Percentiles rank a stretch among this genome's conserved stretches.
These are phyloP conservation scores for Haplosporangium sp. DNA, from an alignment of 371 early-diverging fungal species.

Conservation along the genomic window DNA sequence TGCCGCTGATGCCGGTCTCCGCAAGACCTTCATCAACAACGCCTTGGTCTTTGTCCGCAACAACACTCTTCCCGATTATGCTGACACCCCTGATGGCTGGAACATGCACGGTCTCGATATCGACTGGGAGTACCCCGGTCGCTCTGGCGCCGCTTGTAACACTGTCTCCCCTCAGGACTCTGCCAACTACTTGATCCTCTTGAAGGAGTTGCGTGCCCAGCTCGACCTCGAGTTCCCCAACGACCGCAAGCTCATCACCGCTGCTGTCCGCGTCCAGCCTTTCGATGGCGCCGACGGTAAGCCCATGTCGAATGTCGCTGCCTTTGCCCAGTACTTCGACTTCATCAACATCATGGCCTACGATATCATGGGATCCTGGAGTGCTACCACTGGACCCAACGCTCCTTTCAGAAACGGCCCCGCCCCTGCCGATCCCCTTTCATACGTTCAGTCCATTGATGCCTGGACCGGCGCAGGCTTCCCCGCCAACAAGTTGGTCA, in stretches of 20 bases:
- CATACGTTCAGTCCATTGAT: constrained; percentile 65
- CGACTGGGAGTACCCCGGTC: constrained; percentile 82
- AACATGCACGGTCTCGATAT: constrained; percentile 67
- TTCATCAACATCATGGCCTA: constrained; percentile 59
- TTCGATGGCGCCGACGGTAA: constrained; percentile 66
- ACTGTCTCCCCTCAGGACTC: constrained; percentile 61
- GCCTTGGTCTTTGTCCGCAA: constrained; percentile 56
- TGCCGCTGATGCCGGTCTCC: constrained; percentile 55
- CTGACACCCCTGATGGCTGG: constrained; percentile 51
- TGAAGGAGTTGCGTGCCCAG: constrained; percentile 73
- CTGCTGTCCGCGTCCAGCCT: constrained; percentile 78
- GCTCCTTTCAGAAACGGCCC: constrained; percentile 68
- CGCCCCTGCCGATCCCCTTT: constrained; percentile 59
- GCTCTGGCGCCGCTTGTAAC: constrained; percentile 75
- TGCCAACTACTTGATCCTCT: constrained; percentile 62
- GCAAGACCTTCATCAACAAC: constrained; percentile 67
- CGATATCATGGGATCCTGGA: constrained; percentile 75
- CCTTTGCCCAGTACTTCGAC: constrained; percentile 74
- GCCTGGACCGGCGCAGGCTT: constrained; percentile 72
- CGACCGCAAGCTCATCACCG: constrained; percentile 61
- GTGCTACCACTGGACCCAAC: constrained; percentile 73
- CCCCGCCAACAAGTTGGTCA: constrained; percentile 70
- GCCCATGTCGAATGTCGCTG: constrained; percentile 67
- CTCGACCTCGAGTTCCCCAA: constrained; percentile 70
- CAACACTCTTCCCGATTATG: constrained; percentile 50